Base-by-base conservation (phyloP, 169 alveolate species). In the Plasmodium cynomolgi region DNA sequence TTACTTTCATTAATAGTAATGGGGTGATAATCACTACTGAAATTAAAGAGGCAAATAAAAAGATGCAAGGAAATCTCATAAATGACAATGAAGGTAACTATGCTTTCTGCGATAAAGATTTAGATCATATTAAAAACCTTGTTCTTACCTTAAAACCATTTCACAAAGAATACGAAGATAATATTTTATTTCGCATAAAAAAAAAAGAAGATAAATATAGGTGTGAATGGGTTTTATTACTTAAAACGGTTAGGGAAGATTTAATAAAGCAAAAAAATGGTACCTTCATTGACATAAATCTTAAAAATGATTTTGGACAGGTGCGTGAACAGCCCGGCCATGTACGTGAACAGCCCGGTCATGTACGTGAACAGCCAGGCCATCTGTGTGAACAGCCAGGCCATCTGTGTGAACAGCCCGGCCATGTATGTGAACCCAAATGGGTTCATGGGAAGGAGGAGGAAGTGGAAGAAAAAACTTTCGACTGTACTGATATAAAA, bases 201-300 rank as follows among this genome's bases (percentile, higher is more conserved):
- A 84, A 84, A 54, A 84, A 31, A 34, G 80, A 54, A 26, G 93
- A 84, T 74, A 84, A 74, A 74, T 84, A 84, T 74, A 34, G 80
- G 17, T 84, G 93, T 62, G 93, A 84, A 41, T 84, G 93, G 93
- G 93, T 84, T 84, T 47, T 84, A 84, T 74, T 84, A 37, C 75
- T 84, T 31, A 84, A 84, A 74, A 84, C 93, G 17, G 15, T 50
- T 26, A 41, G 58, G 58, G 81, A 84, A 23, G 85, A 33, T 47
- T 47, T 41, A 3, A 84, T 44, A 84, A 84, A 44, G n/a, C 29
- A 23, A 29, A 84, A 84, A 47, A 33, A 13, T 23, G 37, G 37
- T 50, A 50, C 81, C 31, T 62, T 23, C 81, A 20, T 31, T 54
- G 92, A 72, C 71, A 39, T 84, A 84, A 72, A 44, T 37, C 13